phyloP scores from a whole-genome alignment of 1,284 basidiomycete species.

The Ustilago bromivora region DNA sequence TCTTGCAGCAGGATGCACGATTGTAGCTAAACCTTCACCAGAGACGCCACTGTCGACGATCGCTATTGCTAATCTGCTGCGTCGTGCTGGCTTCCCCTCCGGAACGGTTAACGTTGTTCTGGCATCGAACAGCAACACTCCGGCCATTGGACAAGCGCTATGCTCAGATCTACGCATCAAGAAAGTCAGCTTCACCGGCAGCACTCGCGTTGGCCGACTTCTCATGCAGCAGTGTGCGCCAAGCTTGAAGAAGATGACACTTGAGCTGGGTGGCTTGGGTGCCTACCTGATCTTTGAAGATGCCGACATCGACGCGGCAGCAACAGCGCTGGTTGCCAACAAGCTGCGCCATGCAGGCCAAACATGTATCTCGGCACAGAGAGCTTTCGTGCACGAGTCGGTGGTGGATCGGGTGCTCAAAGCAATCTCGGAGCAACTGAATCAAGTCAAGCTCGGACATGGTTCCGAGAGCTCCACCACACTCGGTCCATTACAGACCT shows the following conservation, averaged over 20 bases:
- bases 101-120: conserved; percentile 96
- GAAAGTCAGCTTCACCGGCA: conserved; percentile 95
- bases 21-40: conserved; percentile 92
- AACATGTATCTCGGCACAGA: conserved; percentile 78
- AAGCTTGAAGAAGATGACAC: conserved; percentile 86
- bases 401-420: conserved; percentile 85
- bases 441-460: conserved; percentile 89
- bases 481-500: conserved; percentile 93
- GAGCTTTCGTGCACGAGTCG: conserved; percentile 75
- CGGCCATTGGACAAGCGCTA: conserved; percentile 79
- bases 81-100: conserved; percentile 88
- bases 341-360: conserved; percentile 95
- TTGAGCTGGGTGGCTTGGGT: conserved; percentile 78
- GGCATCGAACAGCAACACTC: conserved; percentile 77
- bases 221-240: conserved; percentile 84
- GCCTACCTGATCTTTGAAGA: conserved; percentile 98
- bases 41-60: conserved; percentile 95
- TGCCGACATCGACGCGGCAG: conserved; percentile 90
- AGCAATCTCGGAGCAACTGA: conserved; percentile 83
- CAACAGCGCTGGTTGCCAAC: conserved; percentile 83
- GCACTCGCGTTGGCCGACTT: conserved; percentile 90
- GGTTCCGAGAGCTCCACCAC: conserved; percentile 82
- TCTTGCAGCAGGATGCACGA: conserved; percentile 91
- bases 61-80: conserved; percentile 84
- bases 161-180: conserved; percentile 75